These are phyloP conservation scores for Scolecobasidium constrictum DNA, from an alignment of 2,329 filamentous ascomycete genomes.

Conservation along the genomic window DNA sequence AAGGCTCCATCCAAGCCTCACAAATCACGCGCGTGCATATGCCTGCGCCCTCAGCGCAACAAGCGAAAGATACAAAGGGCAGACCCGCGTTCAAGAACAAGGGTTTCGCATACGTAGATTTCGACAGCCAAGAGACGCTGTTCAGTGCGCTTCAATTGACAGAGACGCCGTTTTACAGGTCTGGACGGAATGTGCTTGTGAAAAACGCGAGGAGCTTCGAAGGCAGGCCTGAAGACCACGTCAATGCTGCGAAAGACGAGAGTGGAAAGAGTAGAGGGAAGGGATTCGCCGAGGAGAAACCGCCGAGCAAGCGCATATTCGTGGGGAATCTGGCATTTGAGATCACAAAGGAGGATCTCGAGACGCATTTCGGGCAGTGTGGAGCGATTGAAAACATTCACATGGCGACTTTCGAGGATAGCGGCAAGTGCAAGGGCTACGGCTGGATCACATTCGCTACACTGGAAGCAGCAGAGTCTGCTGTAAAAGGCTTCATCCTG, in stretches of 20 bases:
- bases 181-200: constrained; percentile 66
- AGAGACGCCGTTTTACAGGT: constrained; percentile 64
- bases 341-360: constrained; percentile 61
- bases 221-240: constrained; percentile 56
- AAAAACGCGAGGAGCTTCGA: constrained; percentile 87
- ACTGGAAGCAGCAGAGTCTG: constrained; percentile 60
- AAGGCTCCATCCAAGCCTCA: constrained; percentile 46
- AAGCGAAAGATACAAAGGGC: constrained; percentile 22
- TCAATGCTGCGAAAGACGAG: constrained; percentile 9
- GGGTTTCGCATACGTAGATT: constrained; percentile 95
- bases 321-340: constrained; percentile 51
- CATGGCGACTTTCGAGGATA: constrained; percentile 90
- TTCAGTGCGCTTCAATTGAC: constrained; percentile 73
- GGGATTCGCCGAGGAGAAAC: constrained; percentile 32
- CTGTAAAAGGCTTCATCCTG: constrained; percentile 72
- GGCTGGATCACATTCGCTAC: constrained; percentile 90
- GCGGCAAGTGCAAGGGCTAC: constrained; percentile 95
- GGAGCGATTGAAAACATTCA: constrained; percentile 75
- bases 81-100: constrained; percentile 59
- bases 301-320: constrained; percentile 72
- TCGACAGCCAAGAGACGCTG: constrained; percentile 56
- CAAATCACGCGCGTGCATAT: constrained; percentile 79
- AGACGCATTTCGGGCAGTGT: constrained; percentile 73
- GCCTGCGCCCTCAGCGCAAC: constrained; percentile 44
- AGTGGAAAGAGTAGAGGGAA: constrained; percentile 13